These are phyloP conservation scores for Plasmodium cynomolgi DNA, from an alignment of 169 alveolate species.

Conservation along the genomic window DNA sequence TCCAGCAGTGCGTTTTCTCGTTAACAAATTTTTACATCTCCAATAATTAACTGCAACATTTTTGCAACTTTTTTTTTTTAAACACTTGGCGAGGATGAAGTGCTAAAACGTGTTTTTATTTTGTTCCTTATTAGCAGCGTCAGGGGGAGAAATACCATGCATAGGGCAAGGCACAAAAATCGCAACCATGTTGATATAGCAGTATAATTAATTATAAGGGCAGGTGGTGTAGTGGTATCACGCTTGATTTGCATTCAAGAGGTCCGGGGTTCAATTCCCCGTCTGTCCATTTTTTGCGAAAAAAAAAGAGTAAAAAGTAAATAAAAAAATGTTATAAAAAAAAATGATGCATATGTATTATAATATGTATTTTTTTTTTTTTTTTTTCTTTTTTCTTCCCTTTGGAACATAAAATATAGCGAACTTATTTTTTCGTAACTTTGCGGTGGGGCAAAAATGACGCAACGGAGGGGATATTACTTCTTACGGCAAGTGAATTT, in stretches of 20 bases:
- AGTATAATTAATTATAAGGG: conserved; percentile 42
- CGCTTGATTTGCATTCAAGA: conserved; percentile 89
- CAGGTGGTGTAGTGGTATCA: conserved; percentile 89
- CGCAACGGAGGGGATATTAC: neutral
- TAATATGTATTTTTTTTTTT: too few relatives aligned
- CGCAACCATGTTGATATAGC: neutral
- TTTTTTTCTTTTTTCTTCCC: neutral
- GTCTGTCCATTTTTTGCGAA: conserved; percentile 80
- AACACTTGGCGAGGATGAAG: neutral
- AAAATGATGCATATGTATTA: neutral
- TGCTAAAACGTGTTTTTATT: neutral
- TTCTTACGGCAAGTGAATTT: neutral
- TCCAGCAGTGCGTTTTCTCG: neutral
- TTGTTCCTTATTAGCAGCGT: neutral
- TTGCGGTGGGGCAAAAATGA: neutral
- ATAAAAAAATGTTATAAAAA: neutral
- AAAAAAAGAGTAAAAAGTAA: neutral
- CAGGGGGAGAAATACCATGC: neutral
- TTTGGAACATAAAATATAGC: neutral
- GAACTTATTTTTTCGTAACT: neutral
- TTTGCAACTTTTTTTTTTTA: neutral
- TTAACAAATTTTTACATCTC: neutral
- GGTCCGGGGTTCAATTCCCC: conserved; percentile 90
- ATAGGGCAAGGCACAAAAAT: neutral
- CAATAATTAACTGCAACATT: neutral